Base-by-base conservation (phyloP, 768 basidiomycete species). In the Termitomyces bulborhizus region DNA sequence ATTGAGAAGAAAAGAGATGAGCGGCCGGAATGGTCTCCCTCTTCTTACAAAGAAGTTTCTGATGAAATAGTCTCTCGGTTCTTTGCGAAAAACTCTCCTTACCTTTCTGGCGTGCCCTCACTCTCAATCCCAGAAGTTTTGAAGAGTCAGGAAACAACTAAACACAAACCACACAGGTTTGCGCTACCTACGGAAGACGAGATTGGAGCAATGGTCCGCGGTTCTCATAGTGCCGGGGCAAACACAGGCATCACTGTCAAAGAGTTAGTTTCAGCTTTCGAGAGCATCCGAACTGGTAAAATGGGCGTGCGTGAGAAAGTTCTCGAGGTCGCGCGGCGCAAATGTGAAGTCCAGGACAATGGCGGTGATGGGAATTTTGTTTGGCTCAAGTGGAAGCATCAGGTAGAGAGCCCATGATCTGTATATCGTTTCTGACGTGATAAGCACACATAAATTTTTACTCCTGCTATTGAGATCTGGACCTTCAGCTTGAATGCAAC, bases 181-280 rank as follows among this genome's bases (percentile, higher is more conserved):
- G 80, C 82, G 52, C 74, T 99, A 45, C 96, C 94, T 1, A 82
- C 84, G 13, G 94, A 98, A 67, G 70, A 74, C 42, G 83, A 86
- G 60, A 85, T 99, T 59, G 74, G 80, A 44, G 69, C 76, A 16
- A 69, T 86, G 40, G 85, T 98, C 41, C 76, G 70, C 58, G 85
- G 93, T 52, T 71, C 79, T 63, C 81, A 85, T 62, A 66, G 67
- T n/a, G 74, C 78, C 12, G 85, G 84, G 53, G 85, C 85, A 18
- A 77, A 76, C 24, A 82, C 80, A 57, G 82, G 82, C 18, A 61
- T 88, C 27, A 85, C 77, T 7, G 66, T 80, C 51, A 74, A 82
- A 36, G 90, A 93, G 62, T 67, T 94, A 43, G 62, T 90, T 5
- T 69, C 75, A 26, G 77, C 77, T 64, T 84, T 84, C 58, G 70